Evolutionary conservation across 805 yeast species (phyloP), one percentile per base, ranked within the genome.

Genomic region (Myxozyma neglecta): DNA sequence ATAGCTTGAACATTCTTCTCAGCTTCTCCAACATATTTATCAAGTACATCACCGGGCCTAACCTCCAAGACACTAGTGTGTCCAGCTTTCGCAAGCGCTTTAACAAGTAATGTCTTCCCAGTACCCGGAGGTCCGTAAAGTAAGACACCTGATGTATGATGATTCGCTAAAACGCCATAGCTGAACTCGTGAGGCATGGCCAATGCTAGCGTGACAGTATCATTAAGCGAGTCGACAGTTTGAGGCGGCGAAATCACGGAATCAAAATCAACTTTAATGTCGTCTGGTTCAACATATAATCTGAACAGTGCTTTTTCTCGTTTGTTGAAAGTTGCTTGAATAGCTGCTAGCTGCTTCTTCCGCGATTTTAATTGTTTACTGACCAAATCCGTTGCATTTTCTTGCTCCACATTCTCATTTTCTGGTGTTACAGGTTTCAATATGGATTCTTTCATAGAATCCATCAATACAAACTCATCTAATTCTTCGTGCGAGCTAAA

Each of bases 121-220:
- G 99, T 94, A 71, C 99, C 98, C 29, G 99, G 99, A 6, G 99
- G 99, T 6, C 99, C 99, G 73, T 93, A 94, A 56, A 94, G 81
- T 65, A 94, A 79, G 39, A 93, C 97, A 74, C 98, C 99, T 76
- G 93, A 93, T 61, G 98, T 56, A 45, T 60, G 64, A 43, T 63
- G 54, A n/a, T 55, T 54, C 9, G 54, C 64, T 36, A 63, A 57
- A 1, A 63, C 64, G 37, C 66, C 66, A 53, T 60, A 63, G 47
- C 59, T 60, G 42, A 63, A 63, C 44, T 63, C 64, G 24, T 63
- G 50, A 13, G 66, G 66, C 66, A 63, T 63, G 34, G 50, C 46
- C n/a, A 63, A 48, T 8, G 61, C 53, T 14, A 63, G 55, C 9
- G 59, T 53, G 14, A 63, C 57, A 0, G 66, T 56, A 29, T 63